phyloP scores from a whole-genome alignment of 1,139 yeast genomes.

The Wickerhamiella pararugosa region DNA sequence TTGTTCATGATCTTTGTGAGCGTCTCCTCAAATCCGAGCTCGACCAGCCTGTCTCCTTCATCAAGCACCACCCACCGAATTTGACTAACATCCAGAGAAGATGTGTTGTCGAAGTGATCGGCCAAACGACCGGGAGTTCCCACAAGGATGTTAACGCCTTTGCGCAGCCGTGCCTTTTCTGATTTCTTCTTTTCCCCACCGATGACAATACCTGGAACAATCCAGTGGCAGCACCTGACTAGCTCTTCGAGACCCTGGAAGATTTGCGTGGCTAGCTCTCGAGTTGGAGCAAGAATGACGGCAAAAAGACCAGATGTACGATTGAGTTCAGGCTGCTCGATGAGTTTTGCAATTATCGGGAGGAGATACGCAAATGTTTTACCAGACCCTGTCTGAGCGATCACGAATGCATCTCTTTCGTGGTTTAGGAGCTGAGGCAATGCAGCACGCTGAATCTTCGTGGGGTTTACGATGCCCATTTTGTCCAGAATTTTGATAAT shows the following conservation, averaged over 20 bases:
- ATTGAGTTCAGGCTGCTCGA: conserved; percentile 35
- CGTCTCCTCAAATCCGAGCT: conserved; percentile 89
- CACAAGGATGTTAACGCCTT: conserved; percentile 76
- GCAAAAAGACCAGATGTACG: conserved; percentile 85
- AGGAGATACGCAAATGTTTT: conserved; percentile 74
- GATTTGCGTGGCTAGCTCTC: conserved; percentile 90
- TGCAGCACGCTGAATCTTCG: conserved; percentile 71
- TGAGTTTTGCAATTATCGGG: conserved; percentile 63
- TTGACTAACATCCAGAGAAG: conserved; percentile 51
- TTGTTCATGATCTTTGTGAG: conserved; percentile 53
- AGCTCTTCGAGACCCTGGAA: conserved; percentile 63
- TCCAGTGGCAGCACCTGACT: conserved; percentile 53
- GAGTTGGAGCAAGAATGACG: conserved; percentile 73
- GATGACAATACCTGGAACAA: conserved; percentile 85
- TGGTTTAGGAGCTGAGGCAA: conserved; percentile 46
- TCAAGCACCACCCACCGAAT: conserved; percentile 76
- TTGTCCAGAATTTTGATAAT: conserved; percentile 42
- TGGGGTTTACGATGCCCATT: conserved; percentile 55
- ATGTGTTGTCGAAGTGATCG: conserved; percentile 86
- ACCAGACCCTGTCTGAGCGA: conserved; percentile 95
- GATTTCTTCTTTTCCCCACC: conserved; percentile 92
- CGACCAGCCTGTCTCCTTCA: conserved; percentile 93
- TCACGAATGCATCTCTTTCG: conserved; percentile 61
- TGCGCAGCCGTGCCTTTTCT: conserved; percentile 78
- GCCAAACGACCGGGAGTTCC: conserved; percentile 89